phyloP scores from a whole-genome alignment of 1,284 basidiomycete genomes.

The Tilletia caries region DNA sequence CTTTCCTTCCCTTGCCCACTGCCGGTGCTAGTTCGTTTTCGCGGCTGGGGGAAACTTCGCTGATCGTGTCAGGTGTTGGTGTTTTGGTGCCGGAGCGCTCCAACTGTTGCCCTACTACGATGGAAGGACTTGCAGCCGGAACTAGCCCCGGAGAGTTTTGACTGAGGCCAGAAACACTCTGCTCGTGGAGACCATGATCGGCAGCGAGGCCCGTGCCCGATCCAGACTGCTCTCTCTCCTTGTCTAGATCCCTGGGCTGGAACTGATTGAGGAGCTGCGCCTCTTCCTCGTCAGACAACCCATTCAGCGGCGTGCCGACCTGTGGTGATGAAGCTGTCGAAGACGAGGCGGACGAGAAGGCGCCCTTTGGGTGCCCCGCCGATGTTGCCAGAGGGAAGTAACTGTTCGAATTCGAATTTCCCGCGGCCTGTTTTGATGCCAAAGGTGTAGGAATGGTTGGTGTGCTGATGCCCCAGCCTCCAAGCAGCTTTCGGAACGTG shows the following conservation, averaged over 20 bases:
- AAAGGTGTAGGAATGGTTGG: not conserved
- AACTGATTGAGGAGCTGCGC: not conserved
- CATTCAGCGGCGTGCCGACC: not conserved
- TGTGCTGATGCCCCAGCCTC: not conserved
- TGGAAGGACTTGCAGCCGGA: not conserved
- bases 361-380: not conserved
- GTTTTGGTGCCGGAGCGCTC: not conserved
- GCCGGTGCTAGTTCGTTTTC: not conserved
- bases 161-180: too few species aligned
- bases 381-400: not conserved
- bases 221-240: not conserved
- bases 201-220: too few species aligned
- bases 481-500: not conserved
- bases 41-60: not conserved
- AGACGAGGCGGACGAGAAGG: not conserved
- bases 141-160: too few species aligned
- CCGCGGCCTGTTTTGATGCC: not conserved
- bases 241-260: slow-evolving; percentile 9
- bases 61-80: not conserved
- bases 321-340: not conserved
- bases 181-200: too few species aligned
- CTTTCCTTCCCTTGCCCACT: not conserved
- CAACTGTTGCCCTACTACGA: not conserved
- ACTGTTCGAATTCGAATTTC: not conserved
- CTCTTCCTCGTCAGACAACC: not conserved